Evolutionary conservation across 805 yeast species (phyloP).

Genomic region (Vanderwaltozyma verrucispora): DNA sequence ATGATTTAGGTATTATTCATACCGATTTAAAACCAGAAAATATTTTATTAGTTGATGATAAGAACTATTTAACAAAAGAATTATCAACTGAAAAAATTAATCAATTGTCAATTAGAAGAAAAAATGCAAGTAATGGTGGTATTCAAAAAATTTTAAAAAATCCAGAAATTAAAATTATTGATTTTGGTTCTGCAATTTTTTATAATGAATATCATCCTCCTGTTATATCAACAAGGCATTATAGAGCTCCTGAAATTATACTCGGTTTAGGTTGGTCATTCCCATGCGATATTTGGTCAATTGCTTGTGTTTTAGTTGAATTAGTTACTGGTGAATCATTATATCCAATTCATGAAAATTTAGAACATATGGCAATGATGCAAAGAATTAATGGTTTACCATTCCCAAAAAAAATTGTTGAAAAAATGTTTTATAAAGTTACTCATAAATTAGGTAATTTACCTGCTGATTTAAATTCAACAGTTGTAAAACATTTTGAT

Average conservation of each 20-base stretch:
- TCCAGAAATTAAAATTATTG: slow-evolving; percentile 82
- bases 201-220: slow-evolving; percentile 89
- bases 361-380: slow-evolving; percentile 93
- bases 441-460: slow-evolving; percentile 24
- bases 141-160: slow-evolving; percentile 39
- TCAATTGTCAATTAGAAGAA: slow-evolving; percentile 21
- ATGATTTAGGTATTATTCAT: slow-evolving; percentile 82
- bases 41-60: slow-evolving; percentile 43
- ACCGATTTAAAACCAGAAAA: slow-evolving; percentile 97
- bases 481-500: slow-evolving; percentile 26
- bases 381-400: slow-evolving; percentile 58
- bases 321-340: slow-evolving; percentile 88
- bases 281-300: slow-evolving; percentile 95
- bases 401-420: slow-evolving; percentile 32
- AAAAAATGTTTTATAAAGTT: slow-evolving; percentile 26
- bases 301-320: slow-evolving; percentile 90
- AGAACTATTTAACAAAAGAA: slow-evolving; percentile 7
- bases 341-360: slow-evolving; percentile 88
- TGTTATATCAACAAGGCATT: slow-evolving; percentile 90
- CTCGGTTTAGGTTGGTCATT: slow-evolving; percentile 94
- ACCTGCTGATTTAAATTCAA: slow-evolving; percentile 25
- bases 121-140: slow-evolving; percentile 25
- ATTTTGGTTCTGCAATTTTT: slow-evolving; percentile 95
- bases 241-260: slow-evolving; percentile 94
- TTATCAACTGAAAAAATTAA: slow-evolving; percentile 13